phyloP scores from a whole-genome alignment of 192 early-diverging fungal species.

The Umbelopsis ramanniana region DNA sequence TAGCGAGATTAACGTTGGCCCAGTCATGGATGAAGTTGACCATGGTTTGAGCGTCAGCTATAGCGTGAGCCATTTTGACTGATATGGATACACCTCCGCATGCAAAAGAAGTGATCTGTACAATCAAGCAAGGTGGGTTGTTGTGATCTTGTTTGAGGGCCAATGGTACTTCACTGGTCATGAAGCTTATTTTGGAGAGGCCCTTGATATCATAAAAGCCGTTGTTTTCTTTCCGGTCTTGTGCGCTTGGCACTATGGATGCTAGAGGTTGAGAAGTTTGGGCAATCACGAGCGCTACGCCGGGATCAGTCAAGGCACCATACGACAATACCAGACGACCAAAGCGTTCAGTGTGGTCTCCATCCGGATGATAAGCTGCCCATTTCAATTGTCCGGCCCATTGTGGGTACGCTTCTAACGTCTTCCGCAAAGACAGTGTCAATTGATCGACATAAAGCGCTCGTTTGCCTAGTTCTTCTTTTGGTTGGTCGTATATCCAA shows the following conservation, averaged over 20 bases:
- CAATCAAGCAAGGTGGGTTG: neutral
- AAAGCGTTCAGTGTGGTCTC: constrained; percentile 5
- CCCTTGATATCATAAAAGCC: neutral
- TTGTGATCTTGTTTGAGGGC: neutral
- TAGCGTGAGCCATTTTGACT: neutral
- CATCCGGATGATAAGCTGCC: constrained; percentile 4
- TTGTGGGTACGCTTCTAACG: constrained; percentile 9
- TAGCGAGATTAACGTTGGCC: constrained; percentile 1
- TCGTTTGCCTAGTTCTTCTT: neutral
- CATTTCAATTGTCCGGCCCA: constrained; percentile 15
- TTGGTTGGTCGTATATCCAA: constrained; percentile 7
- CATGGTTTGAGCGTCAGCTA: constrained; percentile 20
- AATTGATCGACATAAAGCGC: neutral
- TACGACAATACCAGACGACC: neutral
- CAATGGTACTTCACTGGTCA: neutral
- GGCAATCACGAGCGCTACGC: constrained; percentile 2
- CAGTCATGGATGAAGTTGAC: constrained; percentile 2
- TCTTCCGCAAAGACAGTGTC: neutral
- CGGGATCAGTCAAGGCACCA: constrained; percentile 8
- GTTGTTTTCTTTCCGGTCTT: neutral
- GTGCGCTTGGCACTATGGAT: neutral
- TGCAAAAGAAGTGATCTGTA: constrained; percentile 13
- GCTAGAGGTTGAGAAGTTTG: neutral
- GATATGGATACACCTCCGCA: constrained; percentile 7
- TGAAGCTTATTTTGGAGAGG: neutral